Conservation (phyloP, 148 eudicot species). For the Fallopia convolvulus region DNA sequence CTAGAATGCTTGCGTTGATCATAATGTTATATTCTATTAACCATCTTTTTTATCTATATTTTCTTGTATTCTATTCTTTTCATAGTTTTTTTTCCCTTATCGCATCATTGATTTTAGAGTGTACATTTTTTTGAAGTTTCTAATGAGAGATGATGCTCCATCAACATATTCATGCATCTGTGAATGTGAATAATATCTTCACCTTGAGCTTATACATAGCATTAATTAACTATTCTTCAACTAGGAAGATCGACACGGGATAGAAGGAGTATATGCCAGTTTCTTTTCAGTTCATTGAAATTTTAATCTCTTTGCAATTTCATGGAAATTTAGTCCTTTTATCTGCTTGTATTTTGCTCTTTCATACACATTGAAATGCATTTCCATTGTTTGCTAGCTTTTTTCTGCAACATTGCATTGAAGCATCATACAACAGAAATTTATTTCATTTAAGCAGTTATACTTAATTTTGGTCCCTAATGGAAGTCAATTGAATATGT, state of each 20-base stretch:
- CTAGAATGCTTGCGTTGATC: not conserved
- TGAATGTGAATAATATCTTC: not conserved
- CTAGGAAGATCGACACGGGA: not conserved
- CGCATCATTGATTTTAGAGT: not conserved
- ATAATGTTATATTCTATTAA: not conserved
- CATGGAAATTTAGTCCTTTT: not conserved
- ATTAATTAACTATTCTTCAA: not conserved
- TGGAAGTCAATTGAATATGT: not conserved
- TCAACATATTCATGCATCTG: not conserved
- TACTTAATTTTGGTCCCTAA: not conserved
- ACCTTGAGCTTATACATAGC: not conserved
- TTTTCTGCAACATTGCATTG: not conserved
- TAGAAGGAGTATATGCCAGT: not conserved
- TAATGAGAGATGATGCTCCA: not conserved
- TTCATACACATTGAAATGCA: constrained; percentile 7
- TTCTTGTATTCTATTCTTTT: not conserved
- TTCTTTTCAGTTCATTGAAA: too few relatives aligned
- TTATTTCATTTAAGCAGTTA: not conserved
- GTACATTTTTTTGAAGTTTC: not conserved
- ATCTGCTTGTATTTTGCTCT: not conserved
- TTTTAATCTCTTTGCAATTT: not conserved
- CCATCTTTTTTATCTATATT: not conserved
- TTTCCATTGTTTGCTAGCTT: not conserved
- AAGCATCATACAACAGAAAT: not conserved
- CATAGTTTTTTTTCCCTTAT: not conserved